phyloP scores from a whole-genome alignment of 805 yeast genomes.

The Debaryomyces hansenii region DNA sequence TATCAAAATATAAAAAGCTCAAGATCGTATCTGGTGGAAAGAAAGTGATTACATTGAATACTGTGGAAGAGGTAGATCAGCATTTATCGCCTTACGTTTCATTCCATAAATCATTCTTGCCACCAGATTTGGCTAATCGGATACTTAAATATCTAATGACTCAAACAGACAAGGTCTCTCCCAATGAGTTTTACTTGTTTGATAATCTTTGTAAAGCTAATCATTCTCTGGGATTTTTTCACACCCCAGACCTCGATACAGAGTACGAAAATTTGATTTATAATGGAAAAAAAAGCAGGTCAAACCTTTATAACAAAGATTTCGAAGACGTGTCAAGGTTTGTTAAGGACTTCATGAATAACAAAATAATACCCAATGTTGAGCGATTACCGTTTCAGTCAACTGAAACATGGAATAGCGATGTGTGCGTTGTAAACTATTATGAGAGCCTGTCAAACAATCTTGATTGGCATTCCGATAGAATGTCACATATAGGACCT shows the following conservation, averaged over 20 bases:
- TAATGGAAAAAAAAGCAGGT: slow-evolving; percentile 41
- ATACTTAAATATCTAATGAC: slow-evolving; percentile 44
- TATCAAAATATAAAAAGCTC: neutral
- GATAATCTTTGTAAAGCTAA: slow-evolving; percentile 61
- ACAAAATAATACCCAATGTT: slow-evolving; percentile 32
- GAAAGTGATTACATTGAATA: slow-evolving; percentile 42
- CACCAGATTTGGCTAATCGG: slow-evolving; percentile 46
- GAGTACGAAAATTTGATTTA: slow-evolving; percentile 25
- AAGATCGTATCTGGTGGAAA: slow-evolving; percentile 1
- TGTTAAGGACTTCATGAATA: slow-evolving; percentile 39
- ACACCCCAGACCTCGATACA: slow-evolving; percentile 13
- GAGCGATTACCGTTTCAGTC: slow-evolving; percentile 38
- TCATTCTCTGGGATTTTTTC: slow-evolving; percentile 41
- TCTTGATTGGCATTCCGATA: slow-evolving; percentile 77
- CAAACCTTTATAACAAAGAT: slow-evolving; percentile 35
- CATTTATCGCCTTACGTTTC: slow-evolving; percentile 50
- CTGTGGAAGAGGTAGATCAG: slow-evolving; percentile 51
- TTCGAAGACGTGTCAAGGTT: slow-evolving; percentile 39
- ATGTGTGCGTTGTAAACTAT: slow-evolving; percentile 55
- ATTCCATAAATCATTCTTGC: slow-evolving; percentile 52
- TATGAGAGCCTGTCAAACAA: slow-evolving; percentile 51
- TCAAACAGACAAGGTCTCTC: slow-evolving; percentile 39
- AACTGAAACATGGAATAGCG: slow-evolving; percentile 48
- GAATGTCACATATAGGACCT: slow-evolving; percentile 71
- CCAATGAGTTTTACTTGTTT: slow-evolving; percentile 57